Evolutionary conservation across 164 flowering plant species (phyloP).

Genomic region (Umbilicus rupestris): DNA sequence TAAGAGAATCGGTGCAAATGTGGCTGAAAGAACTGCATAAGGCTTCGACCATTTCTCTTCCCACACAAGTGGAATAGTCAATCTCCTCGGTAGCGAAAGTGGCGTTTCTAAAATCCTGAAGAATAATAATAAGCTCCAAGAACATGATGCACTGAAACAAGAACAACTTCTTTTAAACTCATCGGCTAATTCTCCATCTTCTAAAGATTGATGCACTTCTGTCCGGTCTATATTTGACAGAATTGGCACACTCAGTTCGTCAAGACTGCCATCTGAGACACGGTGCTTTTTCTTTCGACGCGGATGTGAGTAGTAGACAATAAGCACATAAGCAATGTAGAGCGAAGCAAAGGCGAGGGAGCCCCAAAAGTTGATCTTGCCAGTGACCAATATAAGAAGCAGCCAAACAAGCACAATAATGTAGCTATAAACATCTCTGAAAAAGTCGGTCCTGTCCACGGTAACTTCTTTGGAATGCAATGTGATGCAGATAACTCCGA

Average conservation of each 20-base stretch:
- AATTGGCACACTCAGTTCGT: constrained; percentile 35
- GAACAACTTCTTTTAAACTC: constrained; percentile 8
- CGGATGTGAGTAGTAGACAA: constrained; percentile 78
- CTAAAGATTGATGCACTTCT: constrained; percentile 42
- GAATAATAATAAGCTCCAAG: constrained; percentile 35
- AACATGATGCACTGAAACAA: constrained; percentile 13
- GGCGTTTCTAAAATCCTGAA: constrained; percentile 53
- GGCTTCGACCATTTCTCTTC: constrained; percentile 70
- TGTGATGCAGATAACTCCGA: constrained; percentile 61
- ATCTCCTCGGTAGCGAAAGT: constrained; percentile 60
- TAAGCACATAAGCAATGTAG: constrained; percentile 63
- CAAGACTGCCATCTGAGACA: constrained; percentile 50
- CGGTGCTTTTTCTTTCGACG: constrained; percentile 53
- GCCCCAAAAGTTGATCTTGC: constrained; percentile 47
- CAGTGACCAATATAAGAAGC: constrained; percentile 38
- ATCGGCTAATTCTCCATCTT: constrained; percentile 69
- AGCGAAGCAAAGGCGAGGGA: constrained; percentile 68
- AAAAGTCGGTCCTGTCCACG: constrained; percentile 64
- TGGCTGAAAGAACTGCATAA: constrained; percentile 74
- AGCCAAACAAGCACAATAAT: constrained; percentile 47
- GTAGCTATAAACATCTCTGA: constrained; percentile 72
- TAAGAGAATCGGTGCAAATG: constrained; percentile 65
- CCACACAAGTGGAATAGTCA: constrained; percentile 81
- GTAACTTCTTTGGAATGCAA: constrained; percentile 50
- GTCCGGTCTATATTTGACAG: constrained; percentile 15